Evolutionary conservation across 768 basidiomycete genomes (phyloP).

Genomic region (Dentipellis sp.): DNA sequence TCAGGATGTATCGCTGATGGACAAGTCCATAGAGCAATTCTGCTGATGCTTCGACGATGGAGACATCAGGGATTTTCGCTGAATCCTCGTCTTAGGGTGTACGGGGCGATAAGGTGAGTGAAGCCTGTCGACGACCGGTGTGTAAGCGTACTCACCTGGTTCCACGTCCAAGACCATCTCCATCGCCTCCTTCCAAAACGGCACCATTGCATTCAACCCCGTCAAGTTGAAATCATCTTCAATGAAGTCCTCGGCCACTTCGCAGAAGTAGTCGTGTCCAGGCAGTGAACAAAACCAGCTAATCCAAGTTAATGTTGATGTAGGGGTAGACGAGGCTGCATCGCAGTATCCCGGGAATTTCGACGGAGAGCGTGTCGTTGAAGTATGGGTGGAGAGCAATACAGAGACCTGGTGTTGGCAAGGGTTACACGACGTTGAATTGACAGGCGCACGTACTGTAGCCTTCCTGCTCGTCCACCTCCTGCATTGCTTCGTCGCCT

Average conservation of each 20-base stretch:
- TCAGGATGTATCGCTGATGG: slow-evolving; percentile 95
- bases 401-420: slow-evolving; percentile 7
- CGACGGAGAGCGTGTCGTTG: not conserved
- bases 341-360: slow-evolving; percentile 1
- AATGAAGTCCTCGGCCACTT: slow-evolving; percentile 97
- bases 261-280: slow-evolving; percentile 96
- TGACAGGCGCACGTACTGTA: slow-evolving; percentile 58
- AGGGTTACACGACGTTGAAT: not conserved
- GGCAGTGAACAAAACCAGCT: slow-evolving; percentile 94
- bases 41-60: slow-evolving; percentile 95
- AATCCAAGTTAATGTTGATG: slow-evolving; percentile 91
- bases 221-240: slow-evolving; percentile 99
- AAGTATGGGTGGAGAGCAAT: slow-evolving; percentile 1
- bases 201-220: slow-evolving; percentile 90
- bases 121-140: slow-evolving; percentile 4
- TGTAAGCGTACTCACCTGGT: slow-evolving; percentile 60
- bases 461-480: slow-evolving; percentile 53
- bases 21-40: slow-evolving; percentile 97
- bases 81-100: slow-evolving; percentile 69
- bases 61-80: slow-evolving; percentile 94
- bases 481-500: slow-evolving; percentile 76
- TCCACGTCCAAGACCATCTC: slow-evolving; percentile 99
- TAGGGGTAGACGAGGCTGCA: slow-evolving; percentile 80
- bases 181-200: slow-evolving; percentile 99
- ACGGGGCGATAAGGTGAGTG: slow-evolving; percentile 13